Evolutionary conservation across 768 basidiomycete genomes (phyloP).

Genomic region (Chalciporus chontae): DNA sequence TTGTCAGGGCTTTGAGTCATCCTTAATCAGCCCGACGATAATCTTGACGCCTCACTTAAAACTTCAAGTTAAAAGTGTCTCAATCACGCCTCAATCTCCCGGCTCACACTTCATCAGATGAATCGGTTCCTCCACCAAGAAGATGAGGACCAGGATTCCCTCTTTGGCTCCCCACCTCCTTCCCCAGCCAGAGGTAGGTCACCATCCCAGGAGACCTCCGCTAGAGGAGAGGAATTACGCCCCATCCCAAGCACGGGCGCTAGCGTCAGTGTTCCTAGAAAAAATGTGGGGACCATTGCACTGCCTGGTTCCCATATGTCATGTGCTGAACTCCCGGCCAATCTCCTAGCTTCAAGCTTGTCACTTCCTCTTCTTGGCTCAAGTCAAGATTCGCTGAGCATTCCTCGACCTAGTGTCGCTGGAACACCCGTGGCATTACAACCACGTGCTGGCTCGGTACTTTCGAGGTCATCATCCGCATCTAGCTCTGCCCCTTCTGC

Average conservation of each 20-base stretch:
- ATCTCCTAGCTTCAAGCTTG: conserved; percentile 70
- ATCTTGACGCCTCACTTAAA: conserved; percentile 1
- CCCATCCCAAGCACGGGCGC: conserved; percentile 25
- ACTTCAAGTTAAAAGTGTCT: too few relatives aligned
- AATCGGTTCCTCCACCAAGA: conserved; percentile 1
- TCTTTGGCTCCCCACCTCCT: conserved; percentile 79
- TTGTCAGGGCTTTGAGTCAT: background rate
- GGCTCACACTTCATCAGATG: conserved; percentile 23
- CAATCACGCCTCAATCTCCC: conserved; percentile 7
- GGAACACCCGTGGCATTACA: conserved; percentile 4
- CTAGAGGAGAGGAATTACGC: conserved; percentile 14
- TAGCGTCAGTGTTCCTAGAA: conserved; percentile 8
- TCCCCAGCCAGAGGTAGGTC: conserved; percentile 75
- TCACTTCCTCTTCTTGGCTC: conserved; percentile 8
- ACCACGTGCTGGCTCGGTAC: conserved; percentile 10
- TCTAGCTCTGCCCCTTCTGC: background rate
- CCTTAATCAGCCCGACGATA: conserved; percentile 2
- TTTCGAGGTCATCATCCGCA: conserved; percentile 12
- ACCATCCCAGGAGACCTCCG: conserved; percentile 47
- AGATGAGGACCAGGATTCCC: conserved; percentile 57
- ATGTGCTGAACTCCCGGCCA: conserved; percentile 81
- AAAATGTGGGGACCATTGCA: conserved; percentile 96
- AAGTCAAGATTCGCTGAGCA: conserved; percentile 33
- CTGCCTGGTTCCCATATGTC: conserved; percentile 88
- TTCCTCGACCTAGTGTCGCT: conserved; percentile 31